Percentiles rank a stretch among this genome's conserved stretches.
Evolutionary conservation across 2,329 filamentous ascomycete genomes (phyloP).

Genomic region (Clonostachys rosea): DNA sequence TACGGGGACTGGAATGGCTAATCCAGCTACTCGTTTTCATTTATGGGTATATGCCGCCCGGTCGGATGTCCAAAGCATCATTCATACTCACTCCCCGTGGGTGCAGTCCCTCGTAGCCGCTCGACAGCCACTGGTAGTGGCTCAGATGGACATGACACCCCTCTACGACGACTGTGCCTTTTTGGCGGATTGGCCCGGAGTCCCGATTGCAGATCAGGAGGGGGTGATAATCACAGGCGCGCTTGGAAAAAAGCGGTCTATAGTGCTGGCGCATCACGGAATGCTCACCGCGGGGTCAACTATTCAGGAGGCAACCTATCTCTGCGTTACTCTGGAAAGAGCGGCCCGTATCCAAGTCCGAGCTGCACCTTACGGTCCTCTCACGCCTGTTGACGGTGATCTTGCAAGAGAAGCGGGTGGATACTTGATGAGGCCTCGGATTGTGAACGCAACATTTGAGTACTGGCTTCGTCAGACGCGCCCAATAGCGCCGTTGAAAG

Average conservation of each 20-base stretch:
- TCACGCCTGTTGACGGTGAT: constrained; percentile 1
- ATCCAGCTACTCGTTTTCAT: constrained; percentile 4
- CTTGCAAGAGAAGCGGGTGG: constrained; percentile 1
- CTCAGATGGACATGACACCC: constrained; percentile 5
- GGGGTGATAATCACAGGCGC: constrained; percentile 3
- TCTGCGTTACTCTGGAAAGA: constrained; percentile 1
- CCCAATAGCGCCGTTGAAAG: neutral
- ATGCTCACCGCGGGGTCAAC: constrained; percentile 2
- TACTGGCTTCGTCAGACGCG: constrained; percentile 3
- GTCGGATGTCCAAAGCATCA: constrained; percentile 1
- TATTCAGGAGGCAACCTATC: constrained; percentile 2
- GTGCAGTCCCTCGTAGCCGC: constrained; percentile 2
- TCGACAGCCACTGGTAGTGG: constrained; percentile 3
- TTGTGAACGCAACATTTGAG: constrained; percentile 1
- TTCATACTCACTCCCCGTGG: constrained; percentile 3
- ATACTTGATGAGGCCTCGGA: neutral
- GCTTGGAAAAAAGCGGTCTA: neutral
- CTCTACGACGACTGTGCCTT: constrained; percentile 2
- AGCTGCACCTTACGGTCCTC: neutral
- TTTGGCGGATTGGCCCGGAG: constrained; percentile 2
- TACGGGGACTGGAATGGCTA: constrained; percentile 2
- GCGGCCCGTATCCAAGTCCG: constrained; percentile 1
- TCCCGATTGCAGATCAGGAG: constrained; percentile 4
- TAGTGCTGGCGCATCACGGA: constrained; percentile 2
- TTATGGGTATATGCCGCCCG: constrained; percentile 3